A percentile compares a stretch with the other conserved stretches of the same genome.
phyloP scores from a whole-genome alignment of 805 yeast genomes.

The Cephaloascus albidus region DNA sequence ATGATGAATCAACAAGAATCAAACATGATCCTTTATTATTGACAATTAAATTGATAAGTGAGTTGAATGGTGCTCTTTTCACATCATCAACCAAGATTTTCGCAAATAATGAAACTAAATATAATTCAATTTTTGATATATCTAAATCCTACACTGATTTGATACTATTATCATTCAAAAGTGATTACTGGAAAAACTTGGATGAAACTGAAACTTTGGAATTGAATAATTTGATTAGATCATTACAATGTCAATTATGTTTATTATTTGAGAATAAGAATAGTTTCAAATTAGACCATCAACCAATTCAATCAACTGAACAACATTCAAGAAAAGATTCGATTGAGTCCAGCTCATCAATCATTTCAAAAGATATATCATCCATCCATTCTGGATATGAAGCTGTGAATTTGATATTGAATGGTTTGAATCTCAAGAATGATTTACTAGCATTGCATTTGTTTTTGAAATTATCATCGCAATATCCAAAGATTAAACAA shows the following conservation, averaged over 20 bases:
- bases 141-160: background rate
- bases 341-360: slow-evolving; percentile 1
- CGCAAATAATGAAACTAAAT: slow-evolving; percentile 1
- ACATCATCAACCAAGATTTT: slow-evolving; percentile 6
- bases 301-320: background rate
- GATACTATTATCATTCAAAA: background rate
- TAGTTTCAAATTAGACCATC: background rate
- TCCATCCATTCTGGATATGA: slow-evolving; percentile 7
- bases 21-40: slow-evolving; percentile 18
- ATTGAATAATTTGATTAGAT: slow-evolving; percentile 5
- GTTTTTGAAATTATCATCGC: slow-evolving; percentile 11
- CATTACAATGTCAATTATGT: slow-evolving; percentile 4
- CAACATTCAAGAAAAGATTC: background rate
- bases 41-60: slow-evolving; percentile 23
- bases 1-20: slow-evolving; percentile 4
- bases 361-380: slow-evolving; percentile 2
- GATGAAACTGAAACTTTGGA: background rate
- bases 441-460: slow-evolving; percentile 23
- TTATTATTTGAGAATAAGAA: slow-evolving; percentile 2
- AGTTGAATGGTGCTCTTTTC: slow-evolving; percentile 17
- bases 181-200: background rate
- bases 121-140: background rate
- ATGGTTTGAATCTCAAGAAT: slow-evolving; percentile 19
- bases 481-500: slow-evolving; percentile 1
- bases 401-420: slow-evolving; percentile 17